These are phyloP conservation scores for Colletotrichum destructivum DNA, from an alignment of 2,329 filamentous ascomycete genomes.

Conservation along the genomic window DNA sequence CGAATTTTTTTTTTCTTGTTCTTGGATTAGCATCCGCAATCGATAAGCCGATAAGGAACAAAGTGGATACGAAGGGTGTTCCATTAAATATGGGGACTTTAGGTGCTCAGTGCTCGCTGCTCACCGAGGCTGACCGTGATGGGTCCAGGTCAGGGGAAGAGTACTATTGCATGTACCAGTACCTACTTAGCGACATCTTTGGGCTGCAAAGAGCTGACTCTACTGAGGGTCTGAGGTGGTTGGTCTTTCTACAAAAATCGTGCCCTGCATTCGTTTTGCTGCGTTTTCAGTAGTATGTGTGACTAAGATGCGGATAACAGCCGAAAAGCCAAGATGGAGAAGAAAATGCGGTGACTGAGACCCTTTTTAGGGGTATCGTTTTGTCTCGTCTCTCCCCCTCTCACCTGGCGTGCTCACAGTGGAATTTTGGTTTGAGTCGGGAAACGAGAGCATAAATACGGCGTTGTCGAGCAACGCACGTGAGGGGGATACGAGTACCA, in stretches of 20 bases:
- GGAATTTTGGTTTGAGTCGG: slow-evolving; percentile 31
- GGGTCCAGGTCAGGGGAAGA: background rate
- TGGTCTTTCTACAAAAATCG: slow-evolving; percentile 18
- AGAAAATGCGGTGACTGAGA: slow-evolving; percentile 28
- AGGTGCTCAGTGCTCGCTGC: too few species aligned
- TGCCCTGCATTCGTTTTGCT: slow-evolving; percentile 24
- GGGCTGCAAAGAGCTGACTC: slow-evolving; percentile 34
- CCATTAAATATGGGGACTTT: background rate
- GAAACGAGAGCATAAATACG: background rate
- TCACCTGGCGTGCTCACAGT: slow-evolving; percentile 23
- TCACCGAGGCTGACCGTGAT: slow-evolving; percentile 24
- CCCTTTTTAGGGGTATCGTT: background rate
- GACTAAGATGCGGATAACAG: slow-evolving; percentile 1
- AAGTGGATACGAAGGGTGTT: too few species aligned
- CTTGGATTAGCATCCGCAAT: slow-evolving; percentile 21
- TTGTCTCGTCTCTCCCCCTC: background rate
- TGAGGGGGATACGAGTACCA: slow-evolving; percentile 21
- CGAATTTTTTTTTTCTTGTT: slow-evolving; percentile 37
- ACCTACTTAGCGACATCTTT: background rate
- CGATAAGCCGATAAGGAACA: slow-evolving; percentile 35
- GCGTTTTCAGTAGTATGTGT: background rate
- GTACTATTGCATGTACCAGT: slow-evolving; percentile 9
- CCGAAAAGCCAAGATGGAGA: background rate
- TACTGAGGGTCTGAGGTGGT: slow-evolving; percentile 22
- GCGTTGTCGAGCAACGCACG: slow-evolving; percentile 20